Conservation (phyloP, 2,329 filamentous ascomycete species). For the Hymenoscyphus repandus region DNA sequence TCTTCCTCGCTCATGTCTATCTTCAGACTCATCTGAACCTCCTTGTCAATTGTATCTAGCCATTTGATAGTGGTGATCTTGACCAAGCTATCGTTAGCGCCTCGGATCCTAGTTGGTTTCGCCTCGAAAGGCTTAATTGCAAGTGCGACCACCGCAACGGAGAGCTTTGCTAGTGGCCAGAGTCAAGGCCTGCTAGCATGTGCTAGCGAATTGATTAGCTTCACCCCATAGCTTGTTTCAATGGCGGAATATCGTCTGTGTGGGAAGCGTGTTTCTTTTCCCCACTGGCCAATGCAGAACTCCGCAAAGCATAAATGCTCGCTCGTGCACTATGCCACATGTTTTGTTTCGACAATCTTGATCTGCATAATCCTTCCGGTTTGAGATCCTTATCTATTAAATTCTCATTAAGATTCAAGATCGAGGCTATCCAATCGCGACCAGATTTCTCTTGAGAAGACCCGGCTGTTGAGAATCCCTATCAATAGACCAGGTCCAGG, state of each 20-base stretch:
- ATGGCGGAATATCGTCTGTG: constrained; percentile 4
- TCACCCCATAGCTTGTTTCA: constrained; percentile 9
- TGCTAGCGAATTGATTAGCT: too few relatives aligned
- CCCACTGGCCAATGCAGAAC: constrained; percentile 12
- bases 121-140: not conserved
- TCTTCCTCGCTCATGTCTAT: too few relatives aligned
- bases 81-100: not conserved
- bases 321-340: constrained; percentile 8
- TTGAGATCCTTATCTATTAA: constrained; percentile 15
- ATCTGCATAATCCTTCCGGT: constrained; percentile 9
- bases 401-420: not conserved
- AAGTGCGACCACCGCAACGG: constrained; percentile 13
- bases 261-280: constrained; percentile 1
- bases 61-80: not conserved
- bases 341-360: constrained; percentile 17
- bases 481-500: constrained; percentile 4
- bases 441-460: not conserved
- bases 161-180: not conserved
- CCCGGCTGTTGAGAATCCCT: constrained; percentile 8
- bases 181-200: too few relatives aligned
- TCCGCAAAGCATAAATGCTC: not conserved
- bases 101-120: constrained; percentile 6
- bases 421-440: not conserved
- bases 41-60: not conserved
- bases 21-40: not conserved